These are phyloP conservation scores for Spirogloea muscicola DNA, from an alignment of 139 green algal genomes.

Conservation along the genomic window DNA sequence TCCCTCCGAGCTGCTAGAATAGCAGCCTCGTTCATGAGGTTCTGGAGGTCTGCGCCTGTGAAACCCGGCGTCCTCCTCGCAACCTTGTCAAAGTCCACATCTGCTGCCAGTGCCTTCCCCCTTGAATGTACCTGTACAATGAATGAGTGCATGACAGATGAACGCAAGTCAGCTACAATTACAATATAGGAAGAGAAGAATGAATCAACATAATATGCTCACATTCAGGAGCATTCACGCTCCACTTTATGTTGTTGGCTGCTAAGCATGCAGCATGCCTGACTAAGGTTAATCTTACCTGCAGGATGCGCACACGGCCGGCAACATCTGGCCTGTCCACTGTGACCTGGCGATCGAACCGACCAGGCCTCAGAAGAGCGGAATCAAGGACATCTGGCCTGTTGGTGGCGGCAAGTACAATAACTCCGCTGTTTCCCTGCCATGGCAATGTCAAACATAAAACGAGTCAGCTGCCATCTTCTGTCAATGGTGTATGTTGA, in stretches of 20 bases:
- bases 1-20: conserved; percentile 91
- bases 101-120: conserved; percentile 54
- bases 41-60: conserved; percentile 94
- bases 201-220: too few species aligned
- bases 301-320: conserved; percentile 54
- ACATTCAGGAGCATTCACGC: too few species aligned
- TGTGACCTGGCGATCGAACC: conserved; percentile 86
- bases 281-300: conserved; percentile 31
- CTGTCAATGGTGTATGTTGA: too few species aligned
- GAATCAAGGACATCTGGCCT: conserved; percentile 96
- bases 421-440: conserved; percentile 77
- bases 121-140: conserved; percentile 52
- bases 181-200: conserved; percentile 4
- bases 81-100: conserved; percentile 63
- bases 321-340: conserved; percentile 59
- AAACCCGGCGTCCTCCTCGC: conserved; percentile 63
- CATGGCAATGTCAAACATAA: too few species aligned
- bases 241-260: too few species aligned
- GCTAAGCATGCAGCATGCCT: too few species aligned
- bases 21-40: conserved; percentile 99
- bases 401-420: conserved; percentile 97
- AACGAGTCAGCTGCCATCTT: too few species aligned
- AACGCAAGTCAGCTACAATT: conserved; percentile 1
- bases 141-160: not conserved
- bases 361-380: conserved; percentile 88